These are phyloP conservation scores for Teratosphaeria destructans DNA, from an alignment of 2,329 filamentous ascomycete species.

Conservation along the genomic window DNA sequence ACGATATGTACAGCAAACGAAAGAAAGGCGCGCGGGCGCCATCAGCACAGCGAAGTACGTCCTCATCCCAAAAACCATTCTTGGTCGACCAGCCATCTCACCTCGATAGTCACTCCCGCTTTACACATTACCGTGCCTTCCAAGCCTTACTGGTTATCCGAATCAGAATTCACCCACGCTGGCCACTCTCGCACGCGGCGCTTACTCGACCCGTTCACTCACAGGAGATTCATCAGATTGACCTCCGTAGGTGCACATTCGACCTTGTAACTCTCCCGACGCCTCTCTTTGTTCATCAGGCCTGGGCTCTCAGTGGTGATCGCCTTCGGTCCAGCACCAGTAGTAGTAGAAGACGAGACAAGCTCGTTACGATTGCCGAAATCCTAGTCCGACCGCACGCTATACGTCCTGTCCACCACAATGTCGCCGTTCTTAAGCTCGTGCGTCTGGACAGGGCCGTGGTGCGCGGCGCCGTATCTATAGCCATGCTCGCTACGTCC, in stretches of 20 bases:
- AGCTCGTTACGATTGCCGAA: background rate
- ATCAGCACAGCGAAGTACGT: background rate
- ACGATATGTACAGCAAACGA: background rate
- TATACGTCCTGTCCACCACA: conserved; percentile 9
- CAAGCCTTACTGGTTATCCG: background rate
- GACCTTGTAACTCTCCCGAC: conserved; percentile 8
- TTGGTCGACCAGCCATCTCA: background rate
- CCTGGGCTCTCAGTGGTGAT: background rate
- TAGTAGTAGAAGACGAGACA: background rate
- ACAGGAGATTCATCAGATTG: conserved; percentile 3
- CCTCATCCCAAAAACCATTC: background rate
- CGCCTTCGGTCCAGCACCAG: background rate
- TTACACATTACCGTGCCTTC: background rate
- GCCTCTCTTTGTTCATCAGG: background rate
- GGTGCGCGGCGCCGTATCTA: background rate
- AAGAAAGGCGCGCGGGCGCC: background rate
- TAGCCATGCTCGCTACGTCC: background rate
- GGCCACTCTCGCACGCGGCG: background rate
- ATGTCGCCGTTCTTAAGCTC: conserved; percentile 2
- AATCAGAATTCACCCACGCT: background rate
- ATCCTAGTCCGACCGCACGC: conserved; percentile 10
- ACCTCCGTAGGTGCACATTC: conserved; percentile 8
- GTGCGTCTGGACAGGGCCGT: conserved; percentile 1
- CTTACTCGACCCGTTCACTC: background rate
- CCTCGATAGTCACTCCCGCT: background rate